Base-by-base conservation (phyloP, 805 yeast genomes). In the Candida dajiaensis region DNA sequence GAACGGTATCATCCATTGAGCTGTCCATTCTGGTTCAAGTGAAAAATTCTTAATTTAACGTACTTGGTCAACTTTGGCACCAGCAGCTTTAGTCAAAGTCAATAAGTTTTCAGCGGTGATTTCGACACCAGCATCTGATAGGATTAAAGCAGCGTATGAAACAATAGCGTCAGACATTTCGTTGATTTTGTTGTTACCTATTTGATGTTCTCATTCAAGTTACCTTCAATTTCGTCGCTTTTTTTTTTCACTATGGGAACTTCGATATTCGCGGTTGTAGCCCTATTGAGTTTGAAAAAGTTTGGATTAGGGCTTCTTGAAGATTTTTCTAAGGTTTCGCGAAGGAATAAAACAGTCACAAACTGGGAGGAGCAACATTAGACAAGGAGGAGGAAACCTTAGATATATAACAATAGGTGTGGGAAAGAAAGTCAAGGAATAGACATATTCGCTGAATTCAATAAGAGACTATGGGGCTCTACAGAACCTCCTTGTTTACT, bases 111-210 rank as follows among this genome's bases (percentile, higher is more conserved):
- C 90, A 62, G 89, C 60, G 53, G 96, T 80, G 82, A 94, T 81
- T 74, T 90, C 97, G 68, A 89, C 77, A 68, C 89, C 97, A 67
- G 97, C 88, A 71, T 92, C 99, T 61, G 97, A 96, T 74, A 92
- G 81, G 78, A 92, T 89, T 74, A 92, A 83, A 69, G 98, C 96
- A 73, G 99, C 98, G 86, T 89, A 89, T 64, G 97, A 86, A 70
- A 89, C 88, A 70, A 92, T 83, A 68, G 95, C 81, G 81, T 89
- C 96, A 73, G 95, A 85, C 96, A 88, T 88, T 71, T 33, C 36
- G 20, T 33, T 33, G 36, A 33, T 16, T n/a, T 62, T 71, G 42
- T 29, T 33, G 36, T 33, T 33, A 16, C 36, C 4, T 16, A n/a
- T 16, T 16, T 33, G 12, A 33, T 16, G 20, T 19, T 33, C 15